phyloP scores from a whole-genome alignment of 768 basidiomycete species.

The Lentinula sp. region DNA sequence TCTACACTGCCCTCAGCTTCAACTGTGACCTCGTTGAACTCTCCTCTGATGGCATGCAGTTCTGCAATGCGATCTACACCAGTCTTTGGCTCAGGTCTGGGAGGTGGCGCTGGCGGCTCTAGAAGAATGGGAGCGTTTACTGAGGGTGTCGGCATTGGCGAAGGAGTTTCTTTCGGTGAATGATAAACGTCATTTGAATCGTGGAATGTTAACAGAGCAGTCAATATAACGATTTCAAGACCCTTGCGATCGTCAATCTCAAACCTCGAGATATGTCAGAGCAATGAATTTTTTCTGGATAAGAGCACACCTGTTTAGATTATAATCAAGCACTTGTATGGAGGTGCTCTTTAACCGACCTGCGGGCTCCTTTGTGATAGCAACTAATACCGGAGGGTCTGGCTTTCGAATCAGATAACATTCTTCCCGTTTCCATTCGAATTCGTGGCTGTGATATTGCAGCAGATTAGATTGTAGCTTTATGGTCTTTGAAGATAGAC shows the following conservation, averaged over 20 bases:
- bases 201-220: slow-evolving; percentile 70
- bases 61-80: slow-evolving; percentile 69
- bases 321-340: slow-evolving; percentile 81
- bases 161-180: slow-evolving; percentile 15
- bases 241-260: slow-evolving; percentile 84
- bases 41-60: slow-evolving; percentile 58
- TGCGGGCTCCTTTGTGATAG: slow-evolving; percentile 70
- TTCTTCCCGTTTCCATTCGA: slow-evolving; percentile 83
- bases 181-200: slow-evolving; percentile 60
- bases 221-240: slow-evolving; percentile 75
- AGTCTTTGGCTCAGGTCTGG: slow-evolving; percentile 57
- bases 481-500: neutral
- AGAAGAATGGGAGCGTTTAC: neutral
- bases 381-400: slow-evolving; percentile 81
- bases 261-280: slow-evolving; percentile 40
- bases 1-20: slow-evolving; percentile 55
- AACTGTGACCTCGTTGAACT: slow-evolving; percentile 71
- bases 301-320: slow-evolving; percentile 58
- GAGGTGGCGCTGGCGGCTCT: slow-evolving; percentile 38
- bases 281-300: neutral
- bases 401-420: slow-evolving; percentile 82
- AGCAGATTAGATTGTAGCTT: neutral
- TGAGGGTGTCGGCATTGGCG: neutral
- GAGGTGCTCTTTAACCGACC: slow-evolving; percentile 58
- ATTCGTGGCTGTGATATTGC: slow-evolving; percentile 52